Conservation (phyloP, 192 early-diverging fungal species). For the Mortierella hygrophila region DNA sequence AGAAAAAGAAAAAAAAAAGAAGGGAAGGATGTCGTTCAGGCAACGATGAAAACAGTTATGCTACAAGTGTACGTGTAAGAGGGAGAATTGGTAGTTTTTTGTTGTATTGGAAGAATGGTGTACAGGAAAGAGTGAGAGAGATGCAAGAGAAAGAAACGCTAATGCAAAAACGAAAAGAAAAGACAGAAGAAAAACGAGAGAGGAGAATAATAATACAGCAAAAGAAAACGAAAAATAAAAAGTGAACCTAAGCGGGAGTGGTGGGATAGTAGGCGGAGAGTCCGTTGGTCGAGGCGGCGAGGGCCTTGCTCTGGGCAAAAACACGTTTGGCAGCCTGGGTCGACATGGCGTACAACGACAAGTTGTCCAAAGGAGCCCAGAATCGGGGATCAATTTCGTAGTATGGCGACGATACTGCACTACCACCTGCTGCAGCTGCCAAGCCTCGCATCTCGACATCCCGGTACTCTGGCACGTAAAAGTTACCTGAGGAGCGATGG, state of each 20-base stretch:
- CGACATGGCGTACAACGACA: constrained; percentile 42
- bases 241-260: constrained; percentile 9
- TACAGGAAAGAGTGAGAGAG: neutral
- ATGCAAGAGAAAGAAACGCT: neutral
- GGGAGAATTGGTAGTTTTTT: neutral
- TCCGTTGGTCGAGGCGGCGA: constrained; percentile 29
- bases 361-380: constrained; percentile 43
- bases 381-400: constrained; percentile 44
- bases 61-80: neutral
- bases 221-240: neutral
- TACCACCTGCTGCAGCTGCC: neutral
- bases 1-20: no score
- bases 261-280: constrained; percentile 43
- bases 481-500: neutral
- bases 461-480: neutral
- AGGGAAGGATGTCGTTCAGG: neutral
- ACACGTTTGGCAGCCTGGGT: constrained; percentile 52
- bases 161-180: neutral
- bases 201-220: neutral
- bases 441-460: constrained; percentile 1
- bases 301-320: constrained; percentile 50
- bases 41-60: neutral
- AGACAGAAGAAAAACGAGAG: neutral
- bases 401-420: neutral
- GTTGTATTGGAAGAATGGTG: neutral